Conservation (phyloP, 1,139 yeast species). For the Sugiyamaella neomexicana region DNA sequence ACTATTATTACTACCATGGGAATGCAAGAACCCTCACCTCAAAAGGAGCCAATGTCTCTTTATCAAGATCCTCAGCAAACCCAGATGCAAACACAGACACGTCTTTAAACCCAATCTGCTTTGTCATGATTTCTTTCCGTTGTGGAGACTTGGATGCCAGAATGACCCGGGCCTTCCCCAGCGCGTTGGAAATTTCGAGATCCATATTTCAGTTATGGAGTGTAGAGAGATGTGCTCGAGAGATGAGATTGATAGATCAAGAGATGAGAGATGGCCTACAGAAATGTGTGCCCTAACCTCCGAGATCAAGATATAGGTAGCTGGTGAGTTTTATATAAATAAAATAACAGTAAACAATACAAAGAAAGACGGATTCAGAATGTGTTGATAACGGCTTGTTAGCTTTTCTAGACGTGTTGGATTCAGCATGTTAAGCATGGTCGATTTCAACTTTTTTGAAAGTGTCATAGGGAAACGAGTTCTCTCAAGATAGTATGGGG, state of each 20-base stretch:
- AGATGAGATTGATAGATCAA: too few species aligned
- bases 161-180: conserved; percentile 43
- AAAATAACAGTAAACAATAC: too few species aligned
- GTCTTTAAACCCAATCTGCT: conserved; percentile 60
- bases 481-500: too few species aligned
- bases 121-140: conserved; percentile 60
- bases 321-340: too few species aligned
- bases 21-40: conserved; percentile 35
- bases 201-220: background rate
- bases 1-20: background rate
- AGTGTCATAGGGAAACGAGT: too few species aligned
- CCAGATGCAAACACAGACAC: conserved; percentile 53
- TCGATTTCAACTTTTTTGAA: too few species aligned
- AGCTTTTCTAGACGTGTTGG: too few species aligned
- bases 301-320: background rate
- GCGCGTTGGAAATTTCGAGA: conserved; percentile 6
- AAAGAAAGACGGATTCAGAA: too few species aligned
- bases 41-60: conserved; percentile 49
- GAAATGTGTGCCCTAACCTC: background rate
- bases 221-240: background rate
- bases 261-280: too few species aligned
- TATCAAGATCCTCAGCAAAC: conserved; percentile 74
- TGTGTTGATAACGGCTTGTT: too few species aligned
- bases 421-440: too few species aligned
- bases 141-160: conserved; percentile 88